Conservation (phyloP, 177 flowering plant genomes). For the Telopea speciosissima region DNA sequence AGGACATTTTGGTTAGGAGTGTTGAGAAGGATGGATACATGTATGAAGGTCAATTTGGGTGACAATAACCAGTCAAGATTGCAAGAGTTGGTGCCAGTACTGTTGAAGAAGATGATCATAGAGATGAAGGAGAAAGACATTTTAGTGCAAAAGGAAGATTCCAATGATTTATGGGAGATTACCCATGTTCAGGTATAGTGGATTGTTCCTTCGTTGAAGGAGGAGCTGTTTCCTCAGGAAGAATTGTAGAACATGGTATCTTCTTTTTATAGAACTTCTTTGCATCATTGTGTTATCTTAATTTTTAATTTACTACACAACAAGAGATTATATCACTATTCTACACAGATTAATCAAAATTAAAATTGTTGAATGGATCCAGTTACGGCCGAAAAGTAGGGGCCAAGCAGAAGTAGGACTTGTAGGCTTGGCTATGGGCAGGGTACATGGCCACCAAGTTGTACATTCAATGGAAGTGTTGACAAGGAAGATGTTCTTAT, state of each 20-base stretch:
- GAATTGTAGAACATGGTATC: not conserved
- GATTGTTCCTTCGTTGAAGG: conserved; percentile 85
- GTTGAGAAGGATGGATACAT: conserved; percentile 85
- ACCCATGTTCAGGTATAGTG: conserved; percentile 89
- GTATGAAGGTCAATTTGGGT: conserved; percentile 85
- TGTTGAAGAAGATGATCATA: conserved; percentile 56
- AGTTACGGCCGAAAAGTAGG: no score
- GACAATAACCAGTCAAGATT: conserved; percentile 38
- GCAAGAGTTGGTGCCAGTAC: conserved; percentile 45
- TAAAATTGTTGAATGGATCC: no score
- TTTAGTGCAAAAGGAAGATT: conserved; percentile 44
- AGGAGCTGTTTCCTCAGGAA: conserved; percentile 72
- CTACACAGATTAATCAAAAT: no score
- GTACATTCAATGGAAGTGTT: no score
- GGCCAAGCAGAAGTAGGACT: no score
- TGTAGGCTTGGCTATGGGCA: no score
- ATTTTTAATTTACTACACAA: no score
- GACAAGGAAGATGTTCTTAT: no score
- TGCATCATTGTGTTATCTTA: no score
- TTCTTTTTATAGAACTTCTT: no score
- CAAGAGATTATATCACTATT: no score
- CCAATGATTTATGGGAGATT: conserved; percentile 83
- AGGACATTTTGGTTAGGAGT: conserved; percentile 58
- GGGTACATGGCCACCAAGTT: no score
- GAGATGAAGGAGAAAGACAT: conserved; percentile 67